phyloP scores from a whole-genome alignment of 73 alveolate species.

The Paramecium sonneborni region DNA sequence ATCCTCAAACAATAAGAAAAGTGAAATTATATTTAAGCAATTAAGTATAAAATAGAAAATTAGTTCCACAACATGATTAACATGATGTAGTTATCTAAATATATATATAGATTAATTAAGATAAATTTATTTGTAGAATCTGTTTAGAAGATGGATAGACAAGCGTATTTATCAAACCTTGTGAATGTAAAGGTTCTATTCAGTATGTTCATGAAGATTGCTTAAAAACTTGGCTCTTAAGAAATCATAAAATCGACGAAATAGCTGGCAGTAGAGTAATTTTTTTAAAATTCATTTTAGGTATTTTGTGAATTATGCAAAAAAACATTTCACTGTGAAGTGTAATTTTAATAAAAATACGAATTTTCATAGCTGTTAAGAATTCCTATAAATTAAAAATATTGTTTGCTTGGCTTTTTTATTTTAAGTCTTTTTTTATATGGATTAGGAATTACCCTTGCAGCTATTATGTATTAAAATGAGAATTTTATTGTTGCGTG shows the following conservation, averaged over 20 bases:
- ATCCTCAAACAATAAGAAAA: not conserved
- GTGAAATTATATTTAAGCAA: not conserved
- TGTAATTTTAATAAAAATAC: not conserved
- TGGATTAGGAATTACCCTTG: not conserved
- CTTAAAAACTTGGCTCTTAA: slow-evolving; percentile 69
- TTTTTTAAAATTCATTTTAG: not conserved
- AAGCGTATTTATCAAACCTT: slow-evolving; percentile 72
- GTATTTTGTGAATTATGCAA: slow-evolving; percentile 18
- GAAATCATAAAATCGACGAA: not conserved
- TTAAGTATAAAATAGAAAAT: not conserved
- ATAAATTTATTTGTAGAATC: slow-evolving; percentile 53
- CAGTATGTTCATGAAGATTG: slow-evolving; percentile 73
- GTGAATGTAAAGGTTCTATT: slow-evolving; percentile 76
- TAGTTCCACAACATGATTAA: not conserved
- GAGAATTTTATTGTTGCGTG: not conserved
- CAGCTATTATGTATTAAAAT: not conserved
- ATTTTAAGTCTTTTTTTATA: not conserved
- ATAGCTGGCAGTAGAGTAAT: not conserved
- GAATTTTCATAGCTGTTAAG: not conserved
- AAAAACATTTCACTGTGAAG: not conserved
- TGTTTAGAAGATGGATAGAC: slow-evolving; percentile 62
- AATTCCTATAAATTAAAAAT: not conserved
- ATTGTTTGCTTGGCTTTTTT: not conserved
- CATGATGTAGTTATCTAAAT: not conserved
- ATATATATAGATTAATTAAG: not conserved